A percentile compares a stretch with the other conserved stretches of the same genome.
Conservation (phyloP, 768 basidiomycete species). For the Kwoniella botswanensis region DNA sequence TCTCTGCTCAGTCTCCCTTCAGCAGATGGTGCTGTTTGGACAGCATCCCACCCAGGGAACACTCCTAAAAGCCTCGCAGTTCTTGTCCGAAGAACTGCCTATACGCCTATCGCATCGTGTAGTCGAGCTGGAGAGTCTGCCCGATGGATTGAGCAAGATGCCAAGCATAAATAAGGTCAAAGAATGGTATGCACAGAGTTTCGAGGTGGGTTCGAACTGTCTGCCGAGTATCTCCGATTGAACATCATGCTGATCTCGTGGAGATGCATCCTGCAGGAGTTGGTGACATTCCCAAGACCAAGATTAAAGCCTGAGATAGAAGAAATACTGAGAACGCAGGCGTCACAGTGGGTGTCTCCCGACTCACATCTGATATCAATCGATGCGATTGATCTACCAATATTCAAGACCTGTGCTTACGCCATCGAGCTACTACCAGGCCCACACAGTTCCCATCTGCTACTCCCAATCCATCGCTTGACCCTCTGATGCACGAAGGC, state of each 20-base stretch:
- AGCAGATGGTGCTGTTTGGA: conserved; percentile 98
- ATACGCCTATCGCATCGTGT: conserved; percentile 94
- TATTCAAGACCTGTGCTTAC: background rate
- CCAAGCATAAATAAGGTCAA: conserved; percentile 88
- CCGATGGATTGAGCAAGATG: conserved; percentile 89
- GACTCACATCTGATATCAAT: conserved; percentile 54
- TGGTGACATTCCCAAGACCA: conserved; percentile 83
- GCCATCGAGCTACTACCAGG: conserved; percentile 3
- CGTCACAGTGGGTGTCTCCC: conserved; percentile 51
- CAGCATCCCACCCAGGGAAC: conserved; percentile 96
- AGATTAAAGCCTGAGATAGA: conserved; percentile 71
- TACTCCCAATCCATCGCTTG: conserved; percentile 55
- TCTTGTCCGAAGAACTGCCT: conserved; percentile 80
- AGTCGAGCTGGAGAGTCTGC: conserved; percentile 91
- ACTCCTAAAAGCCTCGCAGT: conserved; percentile 71
- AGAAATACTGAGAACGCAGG: conserved; percentile 61
- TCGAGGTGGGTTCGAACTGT: conserved; percentile 71
- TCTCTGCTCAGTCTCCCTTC: conserved; percentile 73
- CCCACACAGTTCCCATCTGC: conserved; percentile 78
- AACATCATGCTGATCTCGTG: too few species aligned
- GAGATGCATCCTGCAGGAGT: conserved; percentile 66
- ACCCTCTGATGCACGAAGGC: conserved; percentile 54
- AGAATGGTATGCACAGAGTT: conserved; percentile 98
- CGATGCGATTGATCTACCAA: background rate
- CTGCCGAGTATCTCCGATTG: background rate